These are phyloP conservation scores for Zea luxurians DNA, from an alignment of 176 grass and related monocot genomes.

Conservation along the genomic window DNA sequence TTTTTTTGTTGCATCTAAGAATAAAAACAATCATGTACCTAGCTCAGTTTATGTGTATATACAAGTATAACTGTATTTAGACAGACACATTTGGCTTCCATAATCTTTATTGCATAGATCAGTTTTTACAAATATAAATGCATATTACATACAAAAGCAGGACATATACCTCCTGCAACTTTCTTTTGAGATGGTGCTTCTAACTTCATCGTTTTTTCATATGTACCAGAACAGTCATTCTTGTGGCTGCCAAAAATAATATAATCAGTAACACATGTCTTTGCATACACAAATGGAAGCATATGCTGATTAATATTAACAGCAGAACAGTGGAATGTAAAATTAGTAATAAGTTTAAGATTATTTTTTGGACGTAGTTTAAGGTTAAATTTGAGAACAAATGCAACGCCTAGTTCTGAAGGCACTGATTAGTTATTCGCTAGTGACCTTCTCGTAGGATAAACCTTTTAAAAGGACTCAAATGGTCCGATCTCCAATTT, in stretches of 20 bases:
- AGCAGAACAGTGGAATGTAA: background rate
- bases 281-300: slow-evolving; percentile 15
- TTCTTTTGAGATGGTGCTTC: slow-evolving; percentile 32
- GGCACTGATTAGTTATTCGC: background rate
- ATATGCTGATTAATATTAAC: slow-evolving; percentile 30
- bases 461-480: background rate
- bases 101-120: slow-evolving; percentile 11
- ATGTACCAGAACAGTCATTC: slow-evolving; percentile 50
- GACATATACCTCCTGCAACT: slow-evolving; percentile 48
- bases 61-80: background rate
- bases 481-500: background rate
- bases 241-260: slow-evolving; percentile 63
- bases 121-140: slow-evolving; percentile 27
- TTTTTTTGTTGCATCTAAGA: background rate
- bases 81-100: slow-evolving; percentile 3
- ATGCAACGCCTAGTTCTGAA: background rate
- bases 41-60: background rate
- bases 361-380: background rate
- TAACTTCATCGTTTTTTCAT: slow-evolving; percentile 33
- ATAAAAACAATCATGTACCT: slow-evolving; percentile 13
- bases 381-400: background rate
- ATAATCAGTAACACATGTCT: slow-evolving; percentile 34
- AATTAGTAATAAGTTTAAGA: slow-evolving; percentile 15
- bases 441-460: background rate
- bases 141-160: slow-evolving; percentile 27